These are phyloP conservation scores for Macrocystidia cucumis DNA, from an alignment of 1,284 basidiomycete genomes.

Conservation along the genomic window DNA sequence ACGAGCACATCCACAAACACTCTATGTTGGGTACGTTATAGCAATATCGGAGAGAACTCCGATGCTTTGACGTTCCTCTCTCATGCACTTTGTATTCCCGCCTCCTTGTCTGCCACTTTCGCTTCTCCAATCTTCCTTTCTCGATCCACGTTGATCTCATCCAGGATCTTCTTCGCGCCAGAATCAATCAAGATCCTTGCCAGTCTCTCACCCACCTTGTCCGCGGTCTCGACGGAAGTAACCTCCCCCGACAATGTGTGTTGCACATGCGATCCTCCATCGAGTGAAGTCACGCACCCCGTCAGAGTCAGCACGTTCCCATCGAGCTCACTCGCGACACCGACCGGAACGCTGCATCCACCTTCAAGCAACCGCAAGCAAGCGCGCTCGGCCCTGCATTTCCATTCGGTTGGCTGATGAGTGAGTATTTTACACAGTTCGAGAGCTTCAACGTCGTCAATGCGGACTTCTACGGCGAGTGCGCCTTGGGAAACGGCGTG, in stretches of 20 bases:
- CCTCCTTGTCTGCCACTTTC: conserved; percentile 19
- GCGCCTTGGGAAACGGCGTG: conserved; percentile 96
- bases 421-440: conserved; percentile 62
- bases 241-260: conserved; percentile 53
- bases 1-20: too few species aligned
- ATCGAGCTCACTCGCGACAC: conserved; percentile 56
- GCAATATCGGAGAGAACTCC: too few species aligned
- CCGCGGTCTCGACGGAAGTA: conserved; percentile 50
- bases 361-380: conserved; percentile 88
- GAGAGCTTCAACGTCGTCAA: conserved; percentile 55
- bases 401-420: conserved; percentile 73
- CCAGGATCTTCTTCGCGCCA: conserved; percentile 73
- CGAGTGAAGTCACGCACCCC: conserved; percentile 76
- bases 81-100: not conserved
- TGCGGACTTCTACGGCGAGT: conserved; percentile 82
- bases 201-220: conserved; percentile 58
- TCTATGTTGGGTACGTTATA: too few species aligned
- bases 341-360: conserved; percentile 97
- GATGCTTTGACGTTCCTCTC: too few species aligned
- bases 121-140: conserved; percentile 44
- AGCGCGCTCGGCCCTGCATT: conserved; percentile 78
- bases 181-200: conserved; percentile 55
- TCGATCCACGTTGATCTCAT: conserved; percentile 69
- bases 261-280: conserved; percentile 66
- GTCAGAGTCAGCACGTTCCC: conserved; percentile 50